Evolutionary conservation across 2,329 filamentous ascomycete genomes (phyloP).

Genomic region (Fusarium scirpi): DNA sequence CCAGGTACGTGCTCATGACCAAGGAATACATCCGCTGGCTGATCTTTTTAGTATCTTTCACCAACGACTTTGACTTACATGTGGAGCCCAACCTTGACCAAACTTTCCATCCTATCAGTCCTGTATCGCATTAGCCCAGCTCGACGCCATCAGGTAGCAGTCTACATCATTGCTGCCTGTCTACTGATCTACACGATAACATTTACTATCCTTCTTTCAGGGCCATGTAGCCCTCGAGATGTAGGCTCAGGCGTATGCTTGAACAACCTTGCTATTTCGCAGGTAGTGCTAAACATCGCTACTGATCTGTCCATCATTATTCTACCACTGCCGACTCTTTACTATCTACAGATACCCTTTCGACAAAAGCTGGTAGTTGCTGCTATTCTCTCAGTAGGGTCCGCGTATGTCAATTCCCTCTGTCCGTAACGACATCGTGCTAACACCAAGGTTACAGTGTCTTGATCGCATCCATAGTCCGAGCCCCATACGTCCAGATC

Average conservation of each 20-base stretch:
- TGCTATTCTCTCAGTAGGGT: background rate
- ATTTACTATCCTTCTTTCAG: background rate
- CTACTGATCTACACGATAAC: background rate
- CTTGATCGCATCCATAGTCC: background rate
- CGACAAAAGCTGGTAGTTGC: background rate
- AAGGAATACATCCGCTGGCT: fast-evolving
- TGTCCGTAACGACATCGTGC: background rate
- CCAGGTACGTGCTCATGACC: background rate
- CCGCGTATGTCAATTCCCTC: background rate
- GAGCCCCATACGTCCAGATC: slow-evolving; percentile 1
- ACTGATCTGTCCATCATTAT: background rate
- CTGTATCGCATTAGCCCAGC: slow-evolving; percentile 5
- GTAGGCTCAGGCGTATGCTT: background rate
- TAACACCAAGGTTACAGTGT: background rate
- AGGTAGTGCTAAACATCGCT: background rate
- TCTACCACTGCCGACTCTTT: background rate
- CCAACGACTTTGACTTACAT: background rate
- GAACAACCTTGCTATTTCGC: background rate
- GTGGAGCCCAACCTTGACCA: background rate
- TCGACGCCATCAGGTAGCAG: background rate
- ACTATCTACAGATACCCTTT: background rate
- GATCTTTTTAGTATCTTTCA: background rate
- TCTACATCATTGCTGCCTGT: background rate
- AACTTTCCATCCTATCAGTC: slow-evolving; percentile 1
- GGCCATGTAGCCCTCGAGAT: background rate